Base-by-base conservation (phyloP, 108 stramenopile genomes). In the Cylindrotheca fusiformis region DNA sequence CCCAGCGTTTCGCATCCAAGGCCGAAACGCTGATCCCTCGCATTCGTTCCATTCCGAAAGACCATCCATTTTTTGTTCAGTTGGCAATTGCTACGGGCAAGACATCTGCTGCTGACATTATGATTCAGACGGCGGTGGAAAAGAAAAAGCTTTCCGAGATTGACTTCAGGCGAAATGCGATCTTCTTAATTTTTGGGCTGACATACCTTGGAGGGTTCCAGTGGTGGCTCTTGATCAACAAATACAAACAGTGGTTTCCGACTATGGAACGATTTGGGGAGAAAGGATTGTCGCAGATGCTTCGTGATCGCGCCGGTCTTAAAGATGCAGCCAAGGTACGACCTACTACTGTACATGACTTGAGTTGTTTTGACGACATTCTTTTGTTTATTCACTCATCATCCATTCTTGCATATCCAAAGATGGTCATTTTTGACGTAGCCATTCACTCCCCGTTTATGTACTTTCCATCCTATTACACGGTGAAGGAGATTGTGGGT, bases 121-220 rank as follows among this genome's bases (percentile, higher is more conserved):
- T 93, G 55, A 76, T 79, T 17, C 91, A 93, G 67, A 73, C 74
- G 10, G 86, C 86, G 22, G 88, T 85, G 14, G 91, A 90, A 67
- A 58, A 74, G 30, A 80, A 76, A 32, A 68, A 55, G 17, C 55
- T 60, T 29, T 46, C 63, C 22, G 81, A 87, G 64, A 71, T 93
- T 36, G 91, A 93, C 67, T 84, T 66, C 78, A 73, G 78, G 48
- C 77, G 91, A 23, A 93, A 90, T 63, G 77, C 52, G 1, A 76
- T 88, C 47, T 93, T 93, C 60, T 78, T 90, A 21, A 76, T 88
- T 3, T 93, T 93, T 67, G 92, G 92, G 20, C 78, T 80, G 59
- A 74, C 57, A 8, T 93, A 93, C 52, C 77, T 93, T 19, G 92
- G 92, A 22, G 74, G 83, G 27, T 93, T 93, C 49, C 92, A 93